Evolutionary conservation across 164 flowering plant species (phyloP).

Genomic region (Warburgia ugandensis): DNA sequence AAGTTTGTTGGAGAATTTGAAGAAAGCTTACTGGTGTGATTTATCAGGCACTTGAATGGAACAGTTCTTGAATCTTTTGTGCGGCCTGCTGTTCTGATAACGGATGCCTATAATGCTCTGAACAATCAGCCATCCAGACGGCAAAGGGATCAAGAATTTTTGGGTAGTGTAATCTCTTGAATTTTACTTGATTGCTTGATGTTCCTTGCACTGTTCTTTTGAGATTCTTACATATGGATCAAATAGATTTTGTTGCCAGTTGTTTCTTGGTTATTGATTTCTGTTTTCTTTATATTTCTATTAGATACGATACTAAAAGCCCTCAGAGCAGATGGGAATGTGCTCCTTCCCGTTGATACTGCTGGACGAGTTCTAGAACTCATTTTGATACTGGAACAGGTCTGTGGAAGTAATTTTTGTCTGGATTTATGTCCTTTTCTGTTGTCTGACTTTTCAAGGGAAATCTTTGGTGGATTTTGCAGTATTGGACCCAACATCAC

Average conservation of each 20-base stretch:
- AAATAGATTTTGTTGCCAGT: too few species aligned
- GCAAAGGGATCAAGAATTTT: constrained; percentile 77
- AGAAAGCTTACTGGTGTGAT: constrained; percentile 8
- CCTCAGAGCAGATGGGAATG: constrained; percentile 69
- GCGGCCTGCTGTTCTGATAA: constrained; percentile 94
- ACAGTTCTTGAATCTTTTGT: constrained; percentile 78
- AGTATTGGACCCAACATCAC: constrained; percentile 69
- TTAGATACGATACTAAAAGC: constrained; percentile 64
- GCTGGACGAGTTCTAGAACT: constrained; percentile 93
- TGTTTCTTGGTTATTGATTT: not conserved
- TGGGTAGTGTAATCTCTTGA: constrained; percentile 37
- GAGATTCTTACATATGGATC: too few species aligned
- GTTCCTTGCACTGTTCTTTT: too few species aligned
- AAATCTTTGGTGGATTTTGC: constrained; percentile 22
- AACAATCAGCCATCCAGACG: constrained; percentile 75
- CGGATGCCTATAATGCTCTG: constrained; percentile 94
- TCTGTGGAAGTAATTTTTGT: constrained; percentile 13
- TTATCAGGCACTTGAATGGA: constrained; percentile 84
- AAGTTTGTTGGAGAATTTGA: not conserved
- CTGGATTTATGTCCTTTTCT: not conserved
- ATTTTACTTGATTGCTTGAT: too few species aligned
- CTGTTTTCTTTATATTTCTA: not conserved
- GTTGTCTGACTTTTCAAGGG: not conserved
- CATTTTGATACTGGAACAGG: constrained; percentile 81
- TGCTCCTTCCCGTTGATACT: constrained; percentile 88